phyloP scores from a whole-genome alignment of 1,139 yeast genomes.

The Candida frijolesensis region DNA sequence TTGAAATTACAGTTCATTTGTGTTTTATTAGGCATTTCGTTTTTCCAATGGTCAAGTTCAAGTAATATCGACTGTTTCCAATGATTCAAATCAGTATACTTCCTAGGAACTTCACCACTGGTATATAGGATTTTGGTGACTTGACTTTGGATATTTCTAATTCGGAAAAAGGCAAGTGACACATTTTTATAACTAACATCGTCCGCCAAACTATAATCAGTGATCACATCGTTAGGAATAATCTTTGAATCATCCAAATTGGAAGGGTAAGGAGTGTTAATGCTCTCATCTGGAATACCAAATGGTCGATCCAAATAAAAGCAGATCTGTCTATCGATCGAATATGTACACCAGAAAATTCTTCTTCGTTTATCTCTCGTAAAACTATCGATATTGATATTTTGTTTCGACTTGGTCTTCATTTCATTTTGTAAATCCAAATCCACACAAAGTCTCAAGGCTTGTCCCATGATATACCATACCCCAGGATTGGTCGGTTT shows the following conservation, averaged over 20 bases:
- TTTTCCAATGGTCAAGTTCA: conserved; percentile 63
- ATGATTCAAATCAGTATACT: conserved; percentile 51
- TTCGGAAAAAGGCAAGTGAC: conserved; percentile 63
- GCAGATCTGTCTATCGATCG: conserved; percentile 78
- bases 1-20: conserved; percentile 79
- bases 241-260: conserved; percentile 71
- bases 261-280: conserved; percentile 69
- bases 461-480: conserved; percentile 89
- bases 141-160: conserved; percentile 76
- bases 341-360: conserved; percentile 87
- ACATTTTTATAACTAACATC: conserved; percentile 64
- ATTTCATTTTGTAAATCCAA: conserved; percentile 74
- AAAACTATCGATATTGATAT: conserved; percentile 47
- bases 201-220: conserved; percentile 28
- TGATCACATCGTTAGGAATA: conserved; percentile 28
- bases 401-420: conserved; percentile 22
- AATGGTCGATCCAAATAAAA: conserved; percentile 73
- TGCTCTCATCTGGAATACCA: conserved; percentile 72
- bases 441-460: conserved; percentile 78
- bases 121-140: conserved; percentile 74
- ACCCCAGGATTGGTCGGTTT: conserved; percentile 83
- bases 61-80: conserved; percentile 60
- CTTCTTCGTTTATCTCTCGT: conserved; percentile 72
- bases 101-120: conserved; percentile 68
- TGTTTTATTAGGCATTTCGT: conserved; percentile 55